Evolutionary conservation across 1,284 basidiomycete genomes (phyloP), one percentile per base, ranked within the genome.

Genomic region (Phylloporus sp.): DNA sequence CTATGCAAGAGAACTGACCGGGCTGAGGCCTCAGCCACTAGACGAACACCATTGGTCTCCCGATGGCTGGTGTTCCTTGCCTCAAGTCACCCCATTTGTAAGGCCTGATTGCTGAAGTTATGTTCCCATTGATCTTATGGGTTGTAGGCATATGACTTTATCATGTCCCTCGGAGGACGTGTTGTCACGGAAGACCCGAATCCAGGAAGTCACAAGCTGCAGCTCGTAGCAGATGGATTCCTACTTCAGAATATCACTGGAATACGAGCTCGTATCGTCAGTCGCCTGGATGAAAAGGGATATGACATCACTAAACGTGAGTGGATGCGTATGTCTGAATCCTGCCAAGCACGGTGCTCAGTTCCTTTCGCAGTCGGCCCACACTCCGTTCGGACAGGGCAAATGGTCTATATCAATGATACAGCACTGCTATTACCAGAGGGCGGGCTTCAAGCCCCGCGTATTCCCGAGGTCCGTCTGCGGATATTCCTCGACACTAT

Each of bases 251-350:
- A 95, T 72, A 82, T 94, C 12, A 84, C 88, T 3, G 94, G 94
- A 4, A 83, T 96, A 53, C 84, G 91, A 32, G 84, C 89, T 2
- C 87, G 88, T 63, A 88, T 96, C 26, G 88, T 93, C 28, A 90
- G 86, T 70, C 83, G 92, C 29, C 75, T 95, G 55, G 94, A 96
- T 70, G 90, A 91, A n/a, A 86, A 82, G 69, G 94, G 94, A 6
- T 96, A 94, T 71, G 93, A 96, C 70, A 84, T 96, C 49, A 84
- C 90, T 24, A 92, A 87, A 79, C 81, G 94, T 95, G 69, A 71
- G 92, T 70, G n/a, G 64, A 34, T 51, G 37, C 37, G 28, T 58
- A n/a, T 28, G 24, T 29, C 4, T 46, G n/a, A n/a, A n/a, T n/a
- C n/a, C n/a, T 47, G 32, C 47, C 47, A 39, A 54, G 10, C 24